Percentiles rank a stretch among this genome's conserved stretches.
Evolutionary conservation across 2,329 filamentous ascomycete genomes (phyloP).

Genomic region (Nemania sp.): DNA sequence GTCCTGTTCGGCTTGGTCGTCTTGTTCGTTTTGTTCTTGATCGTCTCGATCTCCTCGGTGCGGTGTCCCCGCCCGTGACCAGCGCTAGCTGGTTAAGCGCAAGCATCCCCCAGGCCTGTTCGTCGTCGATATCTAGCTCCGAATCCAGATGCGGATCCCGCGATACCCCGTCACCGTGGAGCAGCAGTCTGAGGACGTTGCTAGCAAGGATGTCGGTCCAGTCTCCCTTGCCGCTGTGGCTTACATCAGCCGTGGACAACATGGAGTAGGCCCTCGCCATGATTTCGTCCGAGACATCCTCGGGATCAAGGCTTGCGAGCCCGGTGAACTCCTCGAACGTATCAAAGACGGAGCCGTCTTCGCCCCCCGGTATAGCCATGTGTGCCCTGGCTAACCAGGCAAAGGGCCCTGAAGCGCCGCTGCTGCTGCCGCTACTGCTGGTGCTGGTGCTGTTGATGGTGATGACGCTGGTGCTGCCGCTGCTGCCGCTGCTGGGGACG

Average conservation of each 20-base stretch:
- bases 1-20: neutral
- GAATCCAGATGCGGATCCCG: no score
- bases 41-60: neutral
- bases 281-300: conserved; percentile 16
- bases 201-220: conserved; percentile 11
- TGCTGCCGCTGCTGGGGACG: no score
- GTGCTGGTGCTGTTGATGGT: no score
- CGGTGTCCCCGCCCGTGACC: neutral
- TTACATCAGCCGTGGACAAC: neutral
- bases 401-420: no score
- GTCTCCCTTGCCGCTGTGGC: neutral
- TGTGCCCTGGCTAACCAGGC: neutral
- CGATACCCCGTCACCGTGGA: no score
- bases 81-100: neutral
- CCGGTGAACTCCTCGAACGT: neutral
- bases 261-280: conserved; percentile 8
- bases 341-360: conserved; percentile 1
- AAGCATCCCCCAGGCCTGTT: neutral
- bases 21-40: neutral
- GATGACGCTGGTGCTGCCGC: no score
- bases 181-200: neutral
- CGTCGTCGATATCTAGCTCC: neutral
- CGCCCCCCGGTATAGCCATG: neutral
- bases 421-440: no score
- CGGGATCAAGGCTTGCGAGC: conserved; percentile 2